These are phyloP conservation scores for Giardia duodenalis DNA, from an alignment of 208 protist genomes.

Conservation along the genomic window DNA sequence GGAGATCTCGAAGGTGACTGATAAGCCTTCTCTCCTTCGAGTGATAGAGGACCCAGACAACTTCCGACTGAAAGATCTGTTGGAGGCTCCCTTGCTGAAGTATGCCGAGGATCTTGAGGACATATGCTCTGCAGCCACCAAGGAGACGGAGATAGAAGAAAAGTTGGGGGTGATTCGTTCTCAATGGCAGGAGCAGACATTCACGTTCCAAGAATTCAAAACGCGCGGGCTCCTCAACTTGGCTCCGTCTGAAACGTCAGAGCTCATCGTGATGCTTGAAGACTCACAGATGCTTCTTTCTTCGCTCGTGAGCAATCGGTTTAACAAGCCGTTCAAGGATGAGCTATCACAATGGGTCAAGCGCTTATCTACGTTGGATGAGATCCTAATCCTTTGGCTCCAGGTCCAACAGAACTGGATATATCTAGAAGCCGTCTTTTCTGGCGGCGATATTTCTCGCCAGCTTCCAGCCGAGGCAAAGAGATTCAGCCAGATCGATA, in stretches of 20 bases:
- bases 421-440: constrained; percentile 79
- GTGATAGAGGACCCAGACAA: constrained; percentile 57
- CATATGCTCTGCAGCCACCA: constrained; percentile 69
- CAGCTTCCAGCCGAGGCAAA: constrained; percentile 80
- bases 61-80: constrained; percentile 73
- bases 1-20: constrained; percentile 56
- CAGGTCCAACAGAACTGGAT: constrained; percentile 79
- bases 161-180: constrained; percentile 64
- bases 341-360: constrained; percentile 78
- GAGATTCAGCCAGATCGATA: constrained; percentile 78
- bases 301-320: constrained; percentile 60
- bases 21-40: constrained; percentile 49
- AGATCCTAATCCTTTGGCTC: constrained; percentile 71
- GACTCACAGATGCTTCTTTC: constrained; percentile 74
- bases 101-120: constrained; percentile 77
- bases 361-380: constrained; percentile 69
- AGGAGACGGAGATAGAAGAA: constrained; percentile 77
- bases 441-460: constrained; percentile 78
- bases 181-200: constrained; percentile 70
- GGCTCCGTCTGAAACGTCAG: constrained; percentile 65
- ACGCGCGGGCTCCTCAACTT: constrained; percentile 70
- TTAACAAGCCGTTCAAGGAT: constrained; percentile 66
- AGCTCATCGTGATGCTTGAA: constrained; percentile 69
- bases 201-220: constrained; percentile 75
- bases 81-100: constrained; percentile 63